Percentiles rank a stretch among this genome's conserved stretches.
These are phyloP conservation scores for Epithemia pelagica DNA, from an alignment of 108 stramenopile genomes.

Conservation along the genomic window DNA sequence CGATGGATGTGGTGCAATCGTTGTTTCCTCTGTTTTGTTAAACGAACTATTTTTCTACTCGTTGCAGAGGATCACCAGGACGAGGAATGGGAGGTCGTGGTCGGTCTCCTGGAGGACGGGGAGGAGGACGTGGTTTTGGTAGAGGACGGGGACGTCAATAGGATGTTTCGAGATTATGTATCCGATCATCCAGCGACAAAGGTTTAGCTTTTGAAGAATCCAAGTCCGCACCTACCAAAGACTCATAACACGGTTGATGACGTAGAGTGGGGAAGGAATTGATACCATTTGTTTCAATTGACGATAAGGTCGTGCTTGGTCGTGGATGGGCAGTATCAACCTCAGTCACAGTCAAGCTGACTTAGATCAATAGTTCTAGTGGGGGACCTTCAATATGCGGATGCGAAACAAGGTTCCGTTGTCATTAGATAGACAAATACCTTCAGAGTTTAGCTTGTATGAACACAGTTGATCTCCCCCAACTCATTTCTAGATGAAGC, in stretches of 20 bases:
- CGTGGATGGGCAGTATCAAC: too few relatives aligned
- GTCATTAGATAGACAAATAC: too few relatives aligned
- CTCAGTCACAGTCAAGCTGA: too few relatives aligned
- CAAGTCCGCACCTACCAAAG: too few relatives aligned
- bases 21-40: neutral
- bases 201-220: neutral
- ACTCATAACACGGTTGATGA: too few relatives aligned
- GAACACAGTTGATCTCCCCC: conserved; percentile 8
- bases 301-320: too few relatives aligned
- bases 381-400: too few relatives aligned
- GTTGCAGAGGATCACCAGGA: neutral
- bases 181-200: neutral
- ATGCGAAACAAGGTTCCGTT: too few relatives aligned
- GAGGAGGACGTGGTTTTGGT: neutral
- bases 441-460: conserved; percentile 1
- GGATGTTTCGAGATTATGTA: neutral
- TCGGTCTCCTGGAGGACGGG: neutral
- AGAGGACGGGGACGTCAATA: neutral
- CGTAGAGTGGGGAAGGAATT: too few relatives aligned
- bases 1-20: neutral
- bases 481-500: conserved; percentile 10
- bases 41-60: neutral
- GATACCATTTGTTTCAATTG: too few relatives aligned
- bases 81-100: neutral
- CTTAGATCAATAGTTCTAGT: too few relatives aligned